These are phyloP conservation scores for Trypanosoma congolense DNA, from an alignment of 208 protist species.

Conservation along the genomic window DNA sequence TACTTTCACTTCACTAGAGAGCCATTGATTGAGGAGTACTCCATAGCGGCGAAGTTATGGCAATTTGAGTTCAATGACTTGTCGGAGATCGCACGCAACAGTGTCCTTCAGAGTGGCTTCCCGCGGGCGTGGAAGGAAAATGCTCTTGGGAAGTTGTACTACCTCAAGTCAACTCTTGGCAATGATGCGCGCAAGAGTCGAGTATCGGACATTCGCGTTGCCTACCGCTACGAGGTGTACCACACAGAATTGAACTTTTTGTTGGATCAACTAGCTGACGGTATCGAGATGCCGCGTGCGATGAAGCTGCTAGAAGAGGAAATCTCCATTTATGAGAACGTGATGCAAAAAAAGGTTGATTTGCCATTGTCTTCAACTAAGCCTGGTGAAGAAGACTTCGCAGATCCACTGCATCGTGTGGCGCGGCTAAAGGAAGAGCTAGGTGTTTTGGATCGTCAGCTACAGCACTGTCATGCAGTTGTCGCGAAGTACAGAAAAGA, in stretches of 20 bases:
- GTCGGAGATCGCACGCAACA: slow-evolving; percentile 98
- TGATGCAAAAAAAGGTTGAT: slow-evolving; percentile 17
- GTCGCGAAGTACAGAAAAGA: slow-evolving; percentile 41
- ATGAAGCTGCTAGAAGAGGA: slow-evolving; percentile 74
- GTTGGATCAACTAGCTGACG: slow-evolving; percentile 51
- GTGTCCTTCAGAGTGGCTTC: slow-evolving; percentile 94
- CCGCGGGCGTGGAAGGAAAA: slow-evolving; percentile 89
- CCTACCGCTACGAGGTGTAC: slow-evolving; percentile 93
- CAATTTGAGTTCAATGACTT: slow-evolving; percentile 95
- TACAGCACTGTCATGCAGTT: slow-evolving; percentile 38
- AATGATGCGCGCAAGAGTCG: slow-evolving; percentile 94
- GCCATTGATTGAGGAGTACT: slow-evolving; percentile 99
- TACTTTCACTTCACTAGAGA: slow-evolving; percentile 94
- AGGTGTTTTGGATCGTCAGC: slow-evolving; percentile 45
- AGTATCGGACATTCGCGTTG: slow-evolving; percentile 94
- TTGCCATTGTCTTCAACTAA: slow-evolving; percentile 3
- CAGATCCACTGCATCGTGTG: slow-evolving; percentile 8
- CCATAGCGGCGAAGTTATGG: slow-evolving; percentile 97
- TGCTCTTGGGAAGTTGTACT: slow-evolving; percentile 91
- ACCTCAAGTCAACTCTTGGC: slow-evolving; percentile 77
- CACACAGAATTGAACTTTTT: slow-evolving; percentile 88
- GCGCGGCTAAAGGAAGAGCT: slow-evolving; percentile 45
- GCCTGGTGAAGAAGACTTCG: slow-evolving; percentile 5
- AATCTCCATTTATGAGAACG: slow-evolving; percentile 49
- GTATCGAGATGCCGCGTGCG: slow-evolving; percentile 55